These are phyloP conservation scores for Trypanosoma conorhini DNA, from an alignment of 208 protist genomes.

Conservation along the genomic window DNA sequence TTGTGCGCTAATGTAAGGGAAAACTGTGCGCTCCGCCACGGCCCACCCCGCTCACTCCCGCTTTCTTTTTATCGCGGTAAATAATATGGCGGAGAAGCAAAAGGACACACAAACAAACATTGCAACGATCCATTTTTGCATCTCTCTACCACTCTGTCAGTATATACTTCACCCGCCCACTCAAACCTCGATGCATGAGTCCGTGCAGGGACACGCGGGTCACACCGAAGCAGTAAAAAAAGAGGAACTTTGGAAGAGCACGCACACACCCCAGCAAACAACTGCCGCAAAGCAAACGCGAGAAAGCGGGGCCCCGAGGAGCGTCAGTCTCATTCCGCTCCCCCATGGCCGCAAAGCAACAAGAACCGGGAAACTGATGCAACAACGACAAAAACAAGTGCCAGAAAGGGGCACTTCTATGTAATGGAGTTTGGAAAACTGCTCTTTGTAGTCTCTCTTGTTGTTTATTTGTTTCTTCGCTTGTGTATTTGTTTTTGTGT, in stretches of 20 bases:
- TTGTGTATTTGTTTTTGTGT: too few relatives aligned
- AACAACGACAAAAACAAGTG: neutral
- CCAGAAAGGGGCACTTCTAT: neutral
- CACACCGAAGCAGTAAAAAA: neutral
- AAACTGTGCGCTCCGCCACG: slow-evolving; percentile 9
- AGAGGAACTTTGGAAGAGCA: neutral
- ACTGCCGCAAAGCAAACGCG: neutral
- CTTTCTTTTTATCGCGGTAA: neutral
- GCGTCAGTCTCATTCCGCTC: neutral
- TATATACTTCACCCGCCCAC: neutral
- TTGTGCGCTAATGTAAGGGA: slow-evolving; percentile 23
- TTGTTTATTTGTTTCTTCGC: neutral
- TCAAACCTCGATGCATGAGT: neutral
- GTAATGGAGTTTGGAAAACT: neutral
- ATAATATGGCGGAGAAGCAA: neutral
- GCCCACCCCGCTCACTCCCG: neutral
- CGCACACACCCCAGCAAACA: neutral
- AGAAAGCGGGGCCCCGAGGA: neutral
- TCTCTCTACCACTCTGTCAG: neutral
- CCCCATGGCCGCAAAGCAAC: neutral
- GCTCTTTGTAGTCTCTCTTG: neutral
- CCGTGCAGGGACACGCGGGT: neutral
- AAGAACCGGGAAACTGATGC: neutral
- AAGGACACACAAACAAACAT: slow-evolving; percentile 5
- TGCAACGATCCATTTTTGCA: neutral